These are phyloP conservation scores for Taphrina flavorubra DNA, from an alignment of 1,139 yeast genomes.

Conservation along the genomic window DNA sequence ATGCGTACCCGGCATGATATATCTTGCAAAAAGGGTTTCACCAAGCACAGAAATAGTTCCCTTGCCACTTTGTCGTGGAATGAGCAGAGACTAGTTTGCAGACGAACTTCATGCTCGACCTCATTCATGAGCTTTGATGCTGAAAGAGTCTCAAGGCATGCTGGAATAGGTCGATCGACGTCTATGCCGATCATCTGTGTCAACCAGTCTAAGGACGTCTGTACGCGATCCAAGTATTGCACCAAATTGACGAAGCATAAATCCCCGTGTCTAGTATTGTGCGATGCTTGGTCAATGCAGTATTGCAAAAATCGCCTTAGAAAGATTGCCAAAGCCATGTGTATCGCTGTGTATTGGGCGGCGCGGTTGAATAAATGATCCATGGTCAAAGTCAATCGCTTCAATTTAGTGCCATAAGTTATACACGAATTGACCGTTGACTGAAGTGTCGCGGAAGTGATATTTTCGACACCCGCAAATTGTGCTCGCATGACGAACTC, in stretches of 20 bases:
- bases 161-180: not conserved
- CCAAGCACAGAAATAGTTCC: conserved; percentile 1
- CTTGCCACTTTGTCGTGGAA: conserved; percentile 1
- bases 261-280: not conserved
- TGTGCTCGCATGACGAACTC: not conserved
- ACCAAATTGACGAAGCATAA: not conserved
- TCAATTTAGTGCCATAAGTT: conserved; percentile 6
- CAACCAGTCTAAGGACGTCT: conserved; percentile 1
- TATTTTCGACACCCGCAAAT: not conserved
- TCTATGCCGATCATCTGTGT: not conserved
- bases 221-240: not conserved
- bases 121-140: not conserved
- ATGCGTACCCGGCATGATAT: conserved; percentile 1
- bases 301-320: conserved; percentile 6
- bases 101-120: conserved; percentile 5
- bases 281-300: conserved; percentile 8
- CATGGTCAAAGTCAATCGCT: not conserved
- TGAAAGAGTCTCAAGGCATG: not conserved
- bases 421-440: not conserved
- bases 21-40: conserved; percentile 2
- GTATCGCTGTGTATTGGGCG: not conserved
- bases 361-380: not conserved
- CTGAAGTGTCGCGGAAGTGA: not conserved
- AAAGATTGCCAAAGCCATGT: conserved; percentile 4
- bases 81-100: conserved; percentile 6